These are phyloP conservation scores for Acanthamoeba triangularis DNA, from an alignment of 208 protist species.

Conservation along the genomic window DNA sequence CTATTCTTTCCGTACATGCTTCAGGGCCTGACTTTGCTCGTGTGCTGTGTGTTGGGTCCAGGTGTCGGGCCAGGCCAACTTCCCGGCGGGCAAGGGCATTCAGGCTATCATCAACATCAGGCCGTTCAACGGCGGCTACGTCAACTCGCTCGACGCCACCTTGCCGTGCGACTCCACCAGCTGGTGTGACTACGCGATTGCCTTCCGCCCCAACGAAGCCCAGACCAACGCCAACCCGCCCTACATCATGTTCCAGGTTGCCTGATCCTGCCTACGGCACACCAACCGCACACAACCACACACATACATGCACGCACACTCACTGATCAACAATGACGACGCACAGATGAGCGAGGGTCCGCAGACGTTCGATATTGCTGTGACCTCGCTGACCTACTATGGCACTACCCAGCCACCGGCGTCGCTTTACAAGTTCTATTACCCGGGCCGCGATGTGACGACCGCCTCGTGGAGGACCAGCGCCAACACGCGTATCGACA, in stretches of 20 bases:
- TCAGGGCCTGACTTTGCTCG: too few relatives aligned
- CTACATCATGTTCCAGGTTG: neutral
- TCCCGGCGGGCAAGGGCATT: neutral
- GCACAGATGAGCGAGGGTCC: neutral
- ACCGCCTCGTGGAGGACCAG: neutral
- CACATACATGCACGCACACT: neutral
- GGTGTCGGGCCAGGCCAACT: slow-evolving; percentile 28
- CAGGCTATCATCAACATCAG: neutral
- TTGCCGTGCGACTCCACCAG: slow-evolving; percentile 1
- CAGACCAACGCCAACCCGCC: neutral
- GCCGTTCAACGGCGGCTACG: neutral
- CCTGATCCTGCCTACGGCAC: neutral
- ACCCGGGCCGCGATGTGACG: neutral
- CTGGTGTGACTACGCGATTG: neutral
- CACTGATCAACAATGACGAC: neutral
- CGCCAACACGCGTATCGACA: neutral
- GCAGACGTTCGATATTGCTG: slow-evolving; percentile 12
- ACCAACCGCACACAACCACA: neutral
- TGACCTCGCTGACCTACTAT: slow-evolving; percentile 2
- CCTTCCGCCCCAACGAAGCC: neutral
- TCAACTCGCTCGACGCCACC: neutral
- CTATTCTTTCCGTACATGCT: neutral
- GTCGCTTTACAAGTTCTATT: neutral
- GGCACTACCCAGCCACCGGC: neutral
- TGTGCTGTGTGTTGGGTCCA: neutral